Evolutionary conservation across 2,329 filamentous ascomycete genomes (phyloP).

Genomic region (Penicillium concentricum): DNA sequence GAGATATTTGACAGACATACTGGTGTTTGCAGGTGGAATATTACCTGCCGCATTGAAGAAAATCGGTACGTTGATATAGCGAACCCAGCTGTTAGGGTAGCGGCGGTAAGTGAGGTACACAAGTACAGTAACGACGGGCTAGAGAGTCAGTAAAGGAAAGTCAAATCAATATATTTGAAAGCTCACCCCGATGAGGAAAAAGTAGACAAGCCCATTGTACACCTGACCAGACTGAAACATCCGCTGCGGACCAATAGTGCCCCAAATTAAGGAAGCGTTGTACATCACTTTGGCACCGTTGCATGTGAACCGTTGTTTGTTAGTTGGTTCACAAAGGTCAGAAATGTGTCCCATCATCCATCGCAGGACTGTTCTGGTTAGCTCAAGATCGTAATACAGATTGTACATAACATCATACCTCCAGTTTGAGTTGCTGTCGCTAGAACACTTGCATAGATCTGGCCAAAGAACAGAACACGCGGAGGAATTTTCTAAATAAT

Average conservation of each 20-base stretch:
- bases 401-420: slow-evolving; percentile 16
- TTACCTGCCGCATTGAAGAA: slow-evolving; percentile 37
- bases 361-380: slow-evolving; percentile 24
- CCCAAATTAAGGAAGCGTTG: slow-evolving; percentile 36
- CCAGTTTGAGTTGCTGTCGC: slow-evolving; percentile 35
- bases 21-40: slow-evolving; percentile 35
- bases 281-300: slow-evolving; percentile 35
- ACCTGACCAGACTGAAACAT: slow-evolving; percentile 34
- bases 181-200: slow-evolving; percentile 33
- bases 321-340: slow-evolving; percentile 28
- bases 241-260: slow-evolving; percentile 33
- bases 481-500: slow-evolving; percentile 29
- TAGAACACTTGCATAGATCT: slow-evolving; percentile 35
- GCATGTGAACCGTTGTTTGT: slow-evolving; percentile 36
- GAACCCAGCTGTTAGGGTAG: slow-evolving; percentile 32
- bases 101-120: slow-evolving; percentile 30
- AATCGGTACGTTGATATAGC: slow-evolving; percentile 35
- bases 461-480: slow-evolving; percentile 34
- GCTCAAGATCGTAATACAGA: background rate
- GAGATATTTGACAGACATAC: slow-evolving; percentile 22
- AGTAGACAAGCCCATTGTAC: slow-evolving; percentile 33
- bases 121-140: slow-evolving; percentile 31
- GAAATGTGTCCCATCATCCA: slow-evolving; percentile 34
- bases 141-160: background rate
- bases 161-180: background rate